Conservation (phyloP, 2,329 filamentous ascomycete genomes). For the Dactylella cylindrospora region DNA sequence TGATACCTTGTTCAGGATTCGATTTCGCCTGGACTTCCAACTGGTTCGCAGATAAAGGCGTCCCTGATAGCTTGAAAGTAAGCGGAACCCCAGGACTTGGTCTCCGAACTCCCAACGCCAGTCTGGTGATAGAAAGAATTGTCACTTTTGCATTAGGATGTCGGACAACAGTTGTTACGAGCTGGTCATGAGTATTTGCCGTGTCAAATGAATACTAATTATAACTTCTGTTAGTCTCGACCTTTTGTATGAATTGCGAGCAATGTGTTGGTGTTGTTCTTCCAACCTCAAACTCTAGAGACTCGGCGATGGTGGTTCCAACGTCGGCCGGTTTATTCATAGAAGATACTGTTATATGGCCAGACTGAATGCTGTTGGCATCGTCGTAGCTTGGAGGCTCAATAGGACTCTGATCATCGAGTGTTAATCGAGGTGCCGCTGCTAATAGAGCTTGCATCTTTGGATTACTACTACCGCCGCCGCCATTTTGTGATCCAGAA, state of each 20-base stretch:
- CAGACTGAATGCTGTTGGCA: conserved; percentile 35
- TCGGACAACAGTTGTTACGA: conserved; percentile 24
- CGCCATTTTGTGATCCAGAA: conserved; percentile 1
- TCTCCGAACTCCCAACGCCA: conserved; percentile 11
- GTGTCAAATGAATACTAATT: conserved; percentile 24
- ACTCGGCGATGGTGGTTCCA: conserved; percentile 14
- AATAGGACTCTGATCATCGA: conserved; percentile 10
- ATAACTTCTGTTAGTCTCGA: not conserved
- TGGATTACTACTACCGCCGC: not conserved
- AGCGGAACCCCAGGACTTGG: not conserved
- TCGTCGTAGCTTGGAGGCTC: conserved; percentile 34
- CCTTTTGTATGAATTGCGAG: not conserved
- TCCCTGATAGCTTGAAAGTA: conserved; percentile 12
- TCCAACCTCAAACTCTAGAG: conserved; percentile 35
- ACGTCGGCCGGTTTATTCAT: conserved; percentile 1
- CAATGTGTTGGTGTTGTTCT: not conserved
- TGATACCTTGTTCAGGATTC: conserved; percentile 12
- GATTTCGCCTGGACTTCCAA: conserved; percentile 11
- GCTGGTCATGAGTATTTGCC: conserved; percentile 9
- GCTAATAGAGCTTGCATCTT: conserved; percentile 20
- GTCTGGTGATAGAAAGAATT: conserved; percentile 16
- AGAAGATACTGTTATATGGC: not conserved
- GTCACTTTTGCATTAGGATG: conserved; percentile 11
- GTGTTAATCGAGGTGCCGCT: conserved; percentile 10
- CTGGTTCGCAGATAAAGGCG: conserved; percentile 21